Percentiles rank a stretch among this genome's conserved stretches.
phyloP scores from a whole-genome alignment of 2,329 filamentous ascomycete genomes.

The Huntiella bhutanensis region DNA sequence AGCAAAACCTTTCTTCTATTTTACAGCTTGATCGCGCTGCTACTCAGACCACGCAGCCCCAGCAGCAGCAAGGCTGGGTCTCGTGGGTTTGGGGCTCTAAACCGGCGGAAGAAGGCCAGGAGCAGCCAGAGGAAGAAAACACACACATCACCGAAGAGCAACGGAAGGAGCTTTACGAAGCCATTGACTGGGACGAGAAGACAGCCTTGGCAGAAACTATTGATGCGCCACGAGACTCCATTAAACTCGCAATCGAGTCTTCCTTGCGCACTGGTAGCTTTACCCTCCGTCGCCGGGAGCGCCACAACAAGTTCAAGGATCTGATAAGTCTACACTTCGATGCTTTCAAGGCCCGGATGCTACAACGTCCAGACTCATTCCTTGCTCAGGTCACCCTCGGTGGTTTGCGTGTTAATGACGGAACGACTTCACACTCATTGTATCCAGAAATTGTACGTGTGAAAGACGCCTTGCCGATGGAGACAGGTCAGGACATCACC shows the following conservation, averaged over 20 bases:
- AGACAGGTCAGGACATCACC: neutral
- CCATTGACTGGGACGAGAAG: conserved; percentile 98
- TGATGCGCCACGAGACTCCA: conserved; percentile 72
- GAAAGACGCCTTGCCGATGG: conserved; percentile 51
- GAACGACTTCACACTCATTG: conserved; percentile 75
- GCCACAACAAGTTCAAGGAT: conserved; percentile 47
- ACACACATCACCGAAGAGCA: conserved; percentile 88
- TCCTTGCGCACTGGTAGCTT: conserved; percentile 93
- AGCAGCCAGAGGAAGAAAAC: conserved; percentile 31
- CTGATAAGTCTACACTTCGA: conserved; percentile 88
- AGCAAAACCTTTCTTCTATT: conserved; percentile 21
- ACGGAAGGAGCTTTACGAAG: conserved; percentile 86
- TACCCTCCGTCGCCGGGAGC: conserved; percentile 61
- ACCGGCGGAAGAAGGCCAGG: conserved; percentile 25
- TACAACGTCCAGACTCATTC: conserved; percentile 81
- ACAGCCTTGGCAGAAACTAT: conserved; percentile 71
- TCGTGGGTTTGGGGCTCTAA: conserved; percentile 84
- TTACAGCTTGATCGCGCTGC: conserved; percentile 26
- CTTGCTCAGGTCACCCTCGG: conserved; percentile 78
- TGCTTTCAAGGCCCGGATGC: conserved; percentile 72
- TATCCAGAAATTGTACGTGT: conserved; percentile 92
- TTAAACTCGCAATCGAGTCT: conserved; percentile 84
- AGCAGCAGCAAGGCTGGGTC: conserved; percentile 69
- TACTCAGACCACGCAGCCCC: conserved; percentile 27
- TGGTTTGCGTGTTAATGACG: conserved; percentile 85